Evolutionary conservation across 2,329 filamentous ascomycete species (phyloP), one percentile per base, ranked within the genome.

Genomic region (Fusarium sp.): DNA sequence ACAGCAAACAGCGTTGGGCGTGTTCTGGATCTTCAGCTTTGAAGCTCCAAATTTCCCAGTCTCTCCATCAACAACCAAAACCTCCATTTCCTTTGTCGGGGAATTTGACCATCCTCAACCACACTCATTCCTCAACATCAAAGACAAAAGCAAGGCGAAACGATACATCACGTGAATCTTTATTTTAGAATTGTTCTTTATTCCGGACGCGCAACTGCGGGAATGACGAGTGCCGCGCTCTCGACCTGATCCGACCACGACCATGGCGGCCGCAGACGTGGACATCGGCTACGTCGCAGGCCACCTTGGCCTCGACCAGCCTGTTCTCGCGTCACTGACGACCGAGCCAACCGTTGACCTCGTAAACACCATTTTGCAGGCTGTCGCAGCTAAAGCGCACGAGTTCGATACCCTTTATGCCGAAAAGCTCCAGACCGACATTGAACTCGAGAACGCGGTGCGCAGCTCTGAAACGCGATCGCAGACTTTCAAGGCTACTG

Each of bases 381-480:
- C 92, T 26, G 88, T 98, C 54, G 87, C 91, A 24, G 83, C 84
- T 31, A 97, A 96, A 79, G 94, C 93, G 36, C 92, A 91, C 74
- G 94, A 97, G 75, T 91, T 89, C 74, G 94, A 97, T 77, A 87
- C 90, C 39, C 82, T 97, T 40, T 93, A 91, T 73, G 91, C 95
- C 11, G 93, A 97, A 70, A 98, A 98, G 82, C 86, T 98, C 44
- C 91, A 93, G 71, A 84, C 93, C 45, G 94, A 97, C 75, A 96
- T 99, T 44, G 94, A 98, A 83, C 87, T 98, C 9, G 96, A 99
- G 79, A 96, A 94, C 79, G 92, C 91, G 19, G 91, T 97, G 47
- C 91, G 94, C 73, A 92, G 88, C 70, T 91, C 92, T 62, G 95
- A 98, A 77, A 89, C 91, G 24, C 92, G 94, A 80, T 90, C 91